Conservation (phyloP, 2,329 filamentous ascomycete species). For the Neoarthrinium moseri region DNA sequence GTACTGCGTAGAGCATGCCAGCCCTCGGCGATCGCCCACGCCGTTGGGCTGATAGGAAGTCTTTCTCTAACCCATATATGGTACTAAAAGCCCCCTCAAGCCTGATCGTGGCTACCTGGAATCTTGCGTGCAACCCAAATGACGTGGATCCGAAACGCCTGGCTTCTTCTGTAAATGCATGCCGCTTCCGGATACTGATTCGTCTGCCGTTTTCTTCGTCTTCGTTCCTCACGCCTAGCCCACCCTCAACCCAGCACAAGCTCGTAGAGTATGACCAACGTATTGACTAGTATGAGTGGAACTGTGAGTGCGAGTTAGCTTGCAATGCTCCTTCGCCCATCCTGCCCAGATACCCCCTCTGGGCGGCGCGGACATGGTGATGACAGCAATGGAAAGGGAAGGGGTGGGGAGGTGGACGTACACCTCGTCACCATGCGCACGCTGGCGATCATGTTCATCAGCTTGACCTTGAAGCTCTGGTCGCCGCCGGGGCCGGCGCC, state of each 20-base stretch:
- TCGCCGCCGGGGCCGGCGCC: slow-evolving; percentile 65
- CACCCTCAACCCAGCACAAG: slow-evolving; percentile 63
- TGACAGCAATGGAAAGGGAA: not conserved
- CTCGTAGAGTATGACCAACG: slow-evolving; percentile 80
- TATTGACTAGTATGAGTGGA: slow-evolving; percentile 81
- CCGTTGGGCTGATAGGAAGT: no score
- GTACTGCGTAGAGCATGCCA: no score
- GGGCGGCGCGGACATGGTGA: no score
- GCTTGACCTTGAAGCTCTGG: slow-evolving; percentile 76
- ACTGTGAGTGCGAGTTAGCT: slow-evolving; percentile 48
- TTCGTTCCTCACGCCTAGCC: no score
- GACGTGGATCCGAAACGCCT: slow-evolving; percentile 6
- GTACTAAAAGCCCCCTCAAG: no score
- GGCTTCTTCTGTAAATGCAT: slow-evolving; percentile 3
- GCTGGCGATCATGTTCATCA: slow-evolving; percentile 86
- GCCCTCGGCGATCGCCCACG: no score
- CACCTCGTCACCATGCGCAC: slow-evolving; percentile 91
- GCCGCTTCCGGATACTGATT: no score
- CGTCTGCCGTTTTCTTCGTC: not conserved
- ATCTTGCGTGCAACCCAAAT: no score
- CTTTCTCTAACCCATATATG: no score
- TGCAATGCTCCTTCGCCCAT: no score
- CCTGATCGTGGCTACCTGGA: no score
- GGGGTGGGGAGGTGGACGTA: slow-evolving; percentile 48
- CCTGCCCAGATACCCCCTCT: no score